These are phyloP conservation scores for Sclerotinia subarctica DNA, from an alignment of 2,329 filamentous ascomycete species.

Conservation along the genomic window DNA sequence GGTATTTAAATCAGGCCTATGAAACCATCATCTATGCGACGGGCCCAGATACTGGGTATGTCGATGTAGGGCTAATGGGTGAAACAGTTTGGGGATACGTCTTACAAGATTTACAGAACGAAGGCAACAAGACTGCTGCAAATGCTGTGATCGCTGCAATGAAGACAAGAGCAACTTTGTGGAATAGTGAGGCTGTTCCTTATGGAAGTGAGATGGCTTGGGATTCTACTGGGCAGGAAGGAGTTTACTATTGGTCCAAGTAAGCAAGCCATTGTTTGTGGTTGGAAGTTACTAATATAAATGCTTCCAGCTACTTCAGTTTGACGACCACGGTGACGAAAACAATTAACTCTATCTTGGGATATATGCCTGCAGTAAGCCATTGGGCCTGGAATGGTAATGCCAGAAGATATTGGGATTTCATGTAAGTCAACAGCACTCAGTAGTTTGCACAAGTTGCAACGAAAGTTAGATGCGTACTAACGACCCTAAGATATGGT, in stretches of 20 bases:
- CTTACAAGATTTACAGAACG: slow-evolving; percentile 49
- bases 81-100: slow-evolving; percentile 56
- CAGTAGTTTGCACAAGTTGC: neutral
- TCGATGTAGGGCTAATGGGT: slow-evolving; percentile 53
- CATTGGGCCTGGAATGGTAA: slow-evolving; percentile 65
- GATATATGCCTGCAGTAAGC: slow-evolving; percentile 54
- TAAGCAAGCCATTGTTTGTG: neutral
- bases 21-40: slow-evolving; percentile 46
- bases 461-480: neutral
- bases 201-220: slow-evolving; percentile 61
- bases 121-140: slow-evolving; percentile 44
- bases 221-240: slow-evolving; percentile 61
- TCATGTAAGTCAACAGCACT: slow-evolving; percentile 40
- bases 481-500: slow-evolving; percentile 11
- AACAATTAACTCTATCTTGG: slow-evolving; percentile 54
- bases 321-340: slow-evolving; percentile 46
- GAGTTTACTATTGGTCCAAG: slow-evolving; percentile 56
- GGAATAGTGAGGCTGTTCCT: slow-evolving; percentile 51
- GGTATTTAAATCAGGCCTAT: slow-evolving; percentile 56
- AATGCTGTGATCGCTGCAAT: slow-evolving; percentile 45
- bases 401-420: slow-evolving; percentile 46
- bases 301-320: slow-evolving; percentile 45
- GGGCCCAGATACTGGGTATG: slow-evolving; percentile 44
- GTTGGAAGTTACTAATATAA: neutral
- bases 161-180: slow-evolving; percentile 48